Conservation (phyloP, 2,329 filamentous ascomycete species). For the Lecanicillium sp. region DNA sequence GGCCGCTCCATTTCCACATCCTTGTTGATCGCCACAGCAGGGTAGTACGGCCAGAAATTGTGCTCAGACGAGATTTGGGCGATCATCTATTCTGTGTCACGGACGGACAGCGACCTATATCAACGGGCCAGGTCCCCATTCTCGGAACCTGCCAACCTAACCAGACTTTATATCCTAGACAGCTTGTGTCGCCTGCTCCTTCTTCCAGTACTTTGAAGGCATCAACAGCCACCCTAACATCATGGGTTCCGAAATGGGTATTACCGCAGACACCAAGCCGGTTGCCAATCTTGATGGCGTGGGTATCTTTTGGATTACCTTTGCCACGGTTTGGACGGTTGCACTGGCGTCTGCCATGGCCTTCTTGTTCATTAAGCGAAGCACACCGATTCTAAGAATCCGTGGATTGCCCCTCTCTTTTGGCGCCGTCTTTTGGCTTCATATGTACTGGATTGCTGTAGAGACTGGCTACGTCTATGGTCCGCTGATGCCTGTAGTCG, state of each 20-base stretch:
- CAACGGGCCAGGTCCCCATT: too few species aligned
- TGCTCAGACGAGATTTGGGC: too few species aligned
- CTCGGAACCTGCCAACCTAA: too few species aligned
- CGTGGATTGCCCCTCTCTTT: constrained; percentile 32
- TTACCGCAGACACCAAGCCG: constrained; percentile 21
- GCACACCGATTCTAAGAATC: constrained; percentile 31
- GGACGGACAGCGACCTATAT: too few species aligned
- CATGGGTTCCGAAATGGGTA: constrained; percentile 19
- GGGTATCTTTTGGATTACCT: constrained; percentile 32
- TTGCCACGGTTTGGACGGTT: constrained; percentile 28
- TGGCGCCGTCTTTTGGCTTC: constrained; percentile 29
- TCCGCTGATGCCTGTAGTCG: constrained; percentile 37
- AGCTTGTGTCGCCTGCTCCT: too few species aligned
- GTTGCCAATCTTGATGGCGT: constrained; percentile 25
- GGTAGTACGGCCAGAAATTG: too few species aligned
- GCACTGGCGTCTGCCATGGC: constrained; percentile 29
- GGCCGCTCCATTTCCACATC: too few species aligned
- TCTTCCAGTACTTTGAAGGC: too few species aligned
- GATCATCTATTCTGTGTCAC: too few species aligned
- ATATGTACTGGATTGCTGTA: constrained; percentile 34
- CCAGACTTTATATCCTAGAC: too few species aligned
- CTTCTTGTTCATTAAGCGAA: constrained; percentile 30
- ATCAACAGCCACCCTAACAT: neutral
- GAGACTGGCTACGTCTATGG: constrained; percentile 30
- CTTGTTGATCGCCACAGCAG: too few species aligned